These are phyloP conservation scores for Penicillium freii DNA, from an alignment of 2,329 filamentous ascomycete species.

Conservation along the genomic window DNA sequence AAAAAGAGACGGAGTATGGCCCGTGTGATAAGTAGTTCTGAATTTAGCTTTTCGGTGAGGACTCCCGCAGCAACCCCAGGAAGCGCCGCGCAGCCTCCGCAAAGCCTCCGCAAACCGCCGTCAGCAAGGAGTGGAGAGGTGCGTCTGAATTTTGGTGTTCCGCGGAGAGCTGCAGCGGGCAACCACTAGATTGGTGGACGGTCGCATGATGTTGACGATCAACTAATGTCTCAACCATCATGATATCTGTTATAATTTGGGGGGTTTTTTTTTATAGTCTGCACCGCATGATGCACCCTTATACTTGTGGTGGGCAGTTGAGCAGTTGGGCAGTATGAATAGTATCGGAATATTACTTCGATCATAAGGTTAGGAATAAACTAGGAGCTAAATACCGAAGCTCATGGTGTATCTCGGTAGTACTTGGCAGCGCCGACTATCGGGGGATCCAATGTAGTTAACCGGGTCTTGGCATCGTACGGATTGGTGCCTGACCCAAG, in stretches of 20 bases:
- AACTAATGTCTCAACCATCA: not conserved
- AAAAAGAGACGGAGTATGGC: not conserved
- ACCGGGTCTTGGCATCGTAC: conserved; percentile 1
- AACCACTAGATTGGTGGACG: not conserved
- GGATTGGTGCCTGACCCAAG: conserved; percentile 8
- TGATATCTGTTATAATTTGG: not conserved
- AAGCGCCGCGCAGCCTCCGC: not conserved
- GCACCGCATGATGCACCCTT: not conserved
- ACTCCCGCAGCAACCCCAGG: not conserved
- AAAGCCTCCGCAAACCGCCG: not conserved
- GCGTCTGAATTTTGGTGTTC: not conserved
- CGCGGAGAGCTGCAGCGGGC: not conserved
- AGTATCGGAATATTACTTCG: not conserved
- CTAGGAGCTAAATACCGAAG: not conserved
- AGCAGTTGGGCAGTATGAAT: not conserved
- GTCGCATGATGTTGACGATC: not conserved
- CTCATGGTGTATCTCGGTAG: not conserved
- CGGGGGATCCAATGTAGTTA: conserved; percentile 6
- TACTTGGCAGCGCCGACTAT: conserved; percentile 2
- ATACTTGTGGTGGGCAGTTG: not conserved
- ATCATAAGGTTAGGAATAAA: not conserved
- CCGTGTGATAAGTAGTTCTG: not conserved
- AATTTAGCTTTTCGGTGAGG: conserved; percentile 6
- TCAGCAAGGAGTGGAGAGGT: not conserved
- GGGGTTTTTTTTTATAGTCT: not conserved